A percentile compares a stretch with the other conserved stretches of the same genome.
Evolutionary conservation across 768 basidiomycete species (phyloP).

Genomic region (Calocybe gangraenosa): DNA sequence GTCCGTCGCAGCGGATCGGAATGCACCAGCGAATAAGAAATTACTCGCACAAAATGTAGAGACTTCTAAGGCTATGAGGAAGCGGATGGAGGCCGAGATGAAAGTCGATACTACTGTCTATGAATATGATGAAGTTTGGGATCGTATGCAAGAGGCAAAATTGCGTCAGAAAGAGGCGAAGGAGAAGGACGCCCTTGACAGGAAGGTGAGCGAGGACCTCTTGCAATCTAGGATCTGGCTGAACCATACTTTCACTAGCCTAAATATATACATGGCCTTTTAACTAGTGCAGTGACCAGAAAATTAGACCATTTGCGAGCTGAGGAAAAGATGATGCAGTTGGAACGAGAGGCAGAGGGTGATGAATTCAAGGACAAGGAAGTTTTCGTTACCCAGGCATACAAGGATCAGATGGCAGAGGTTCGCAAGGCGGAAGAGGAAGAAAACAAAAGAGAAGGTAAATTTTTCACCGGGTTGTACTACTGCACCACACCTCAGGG

Average conservation of each 20-base stretch:
- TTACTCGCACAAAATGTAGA: slow-evolving; percentile 54
- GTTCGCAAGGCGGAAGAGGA: slow-evolving; percentile 90
- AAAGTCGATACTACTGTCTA: slow-evolving; percentile 79
- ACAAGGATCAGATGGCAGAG: slow-evolving; percentile 95
- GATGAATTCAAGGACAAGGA: slow-evolving; percentile 94
- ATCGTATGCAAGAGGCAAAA: slow-evolving; percentile 90
- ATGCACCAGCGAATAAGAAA: slow-evolving; percentile 47
- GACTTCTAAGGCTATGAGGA: slow-evolving; percentile 61
- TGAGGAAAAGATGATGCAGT: slow-evolving; percentile 97
- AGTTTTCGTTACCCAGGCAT: slow-evolving; percentile 95
- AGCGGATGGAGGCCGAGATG: slow-evolving; percentile 76
- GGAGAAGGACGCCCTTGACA: slow-evolving; percentile 68
- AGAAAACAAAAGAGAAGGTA: slow-evolving; percentile 85
- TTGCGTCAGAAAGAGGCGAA: slow-evolving; percentile 67
- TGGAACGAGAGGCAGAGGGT: slow-evolving; percentile 89
- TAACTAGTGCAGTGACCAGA: slow-evolving; percentile 81
- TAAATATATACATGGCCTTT: slow-evolving; percentile 84
- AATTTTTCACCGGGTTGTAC: slow-evolving; percentile 17
- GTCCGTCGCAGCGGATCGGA: slow-evolving; percentile 29
- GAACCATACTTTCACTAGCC: slow-evolving; percentile 47
- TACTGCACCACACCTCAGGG: background rate
- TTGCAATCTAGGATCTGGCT: slow-evolving; percentile 2
- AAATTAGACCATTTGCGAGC: slow-evolving; percentile 86
- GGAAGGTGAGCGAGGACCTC: slow-evolving; percentile 54
- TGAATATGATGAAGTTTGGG: slow-evolving; percentile 96